Conservation (phyloP, 768 basidiomycete species). For the Lentinula raphanica region DNA sequence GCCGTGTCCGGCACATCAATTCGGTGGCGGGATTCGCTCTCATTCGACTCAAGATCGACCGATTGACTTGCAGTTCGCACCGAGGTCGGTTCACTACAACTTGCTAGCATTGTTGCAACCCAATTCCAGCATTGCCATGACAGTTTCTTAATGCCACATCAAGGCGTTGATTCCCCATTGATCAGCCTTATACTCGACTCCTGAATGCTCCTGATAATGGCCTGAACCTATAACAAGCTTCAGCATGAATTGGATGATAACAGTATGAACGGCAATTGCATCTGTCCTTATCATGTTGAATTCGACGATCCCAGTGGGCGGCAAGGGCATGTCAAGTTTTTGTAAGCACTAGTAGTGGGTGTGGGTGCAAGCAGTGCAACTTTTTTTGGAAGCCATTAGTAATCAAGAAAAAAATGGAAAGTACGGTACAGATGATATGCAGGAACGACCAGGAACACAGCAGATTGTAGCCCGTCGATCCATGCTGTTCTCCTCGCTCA, state of each 20-base stretch:
- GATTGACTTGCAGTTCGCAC: neutral
- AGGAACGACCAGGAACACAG: neutral
- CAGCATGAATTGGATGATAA: too few relatives aligned
- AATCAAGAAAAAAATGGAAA: too few relatives aligned
- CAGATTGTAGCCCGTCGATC: too few relatives aligned
- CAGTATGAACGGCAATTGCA: too few relatives aligned
- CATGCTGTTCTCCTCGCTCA: neutral
- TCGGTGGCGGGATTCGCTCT: neutral
- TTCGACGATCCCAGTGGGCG: neutral
- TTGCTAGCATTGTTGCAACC: neutral
- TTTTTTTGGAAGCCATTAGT: too few relatives aligned
- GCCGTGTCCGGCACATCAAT: neutral
- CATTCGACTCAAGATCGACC: too few relatives aligned
- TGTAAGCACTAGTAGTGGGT: too few relatives aligned
- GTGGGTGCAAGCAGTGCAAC: too few relatives aligned
- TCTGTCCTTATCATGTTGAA: neutral
- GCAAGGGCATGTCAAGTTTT: neutral
- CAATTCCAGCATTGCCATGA: neutral
- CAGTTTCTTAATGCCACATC: neutral
- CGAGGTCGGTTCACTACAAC: neutral
- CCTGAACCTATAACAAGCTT: too few relatives aligned
- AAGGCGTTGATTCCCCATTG: neutral
- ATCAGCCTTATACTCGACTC: neutral
- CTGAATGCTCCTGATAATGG: too few relatives aligned
- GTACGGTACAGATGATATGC: too few relatives aligned